Base-by-base conservation (phyloP, 2,329 filamentous ascomycete genomes). In the Xylaria sp. region DNA sequence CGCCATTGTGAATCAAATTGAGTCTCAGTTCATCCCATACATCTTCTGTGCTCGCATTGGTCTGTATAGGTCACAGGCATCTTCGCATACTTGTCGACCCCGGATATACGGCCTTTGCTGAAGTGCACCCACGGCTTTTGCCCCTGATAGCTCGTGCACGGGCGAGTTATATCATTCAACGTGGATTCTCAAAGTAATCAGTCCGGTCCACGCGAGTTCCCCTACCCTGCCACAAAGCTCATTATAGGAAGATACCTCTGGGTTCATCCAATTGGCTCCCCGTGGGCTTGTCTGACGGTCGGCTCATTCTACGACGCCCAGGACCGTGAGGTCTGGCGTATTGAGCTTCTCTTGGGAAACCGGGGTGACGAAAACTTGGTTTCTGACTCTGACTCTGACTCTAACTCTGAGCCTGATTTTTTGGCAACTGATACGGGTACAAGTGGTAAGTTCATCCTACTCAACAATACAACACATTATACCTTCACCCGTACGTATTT, bases 251-350 rank as follows among this genome's bases (percentile, higher is more conserved):
- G 85, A 72, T 78, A 82, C 63, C 73, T 84, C 54, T 73, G 80
- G 60, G 69, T 76, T 9, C 78, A 77, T 18, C 76, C 74, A 2
- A 75, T 78, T 28, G 73, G 76, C 2, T 77, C 75, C 0, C 80
- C 74, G 67, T 86, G 83, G 82, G 84, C 82, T 18, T 85, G 81
- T 80, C 79, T 87, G 56, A 78, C 85, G 25, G 78, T 85, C 15
- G 84, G 80, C 0, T 81, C 81, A 0, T 87, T 86, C 63, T 85
- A 84, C 75, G 83, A 87, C 77, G 63, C 70, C 1, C 64, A 80
- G 10, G 80, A 81, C 51, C 77, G 75, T 41, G 74, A 80, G 3
- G 67, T 87, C 48, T 87, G 84, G 84, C 85, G 84, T 55, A 83
- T 79, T 0, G 81, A 86, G 74, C 65, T 85, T 23, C 82, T 86